phyloP scores from a whole-genome alignment of 108 stramenopile species.

The Stephanodiscus minutulus region DNA sequence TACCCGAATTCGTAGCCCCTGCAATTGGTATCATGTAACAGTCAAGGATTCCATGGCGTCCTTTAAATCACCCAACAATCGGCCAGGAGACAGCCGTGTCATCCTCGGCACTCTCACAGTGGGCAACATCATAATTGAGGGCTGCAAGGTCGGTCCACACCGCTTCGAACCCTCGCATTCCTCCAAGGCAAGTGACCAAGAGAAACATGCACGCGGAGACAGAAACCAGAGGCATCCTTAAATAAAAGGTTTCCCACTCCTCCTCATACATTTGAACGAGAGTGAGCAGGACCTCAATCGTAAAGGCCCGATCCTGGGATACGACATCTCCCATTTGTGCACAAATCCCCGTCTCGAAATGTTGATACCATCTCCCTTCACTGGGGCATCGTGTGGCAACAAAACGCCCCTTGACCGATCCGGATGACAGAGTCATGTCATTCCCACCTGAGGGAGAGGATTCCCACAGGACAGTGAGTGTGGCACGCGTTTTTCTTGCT shows the following conservation, averaged over 20 bases:
- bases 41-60: background rate
- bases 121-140: constrained; percentile 2
- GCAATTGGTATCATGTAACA: constrained; percentile 30
- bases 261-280: constrained; percentile 20
- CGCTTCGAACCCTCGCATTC: constrained; percentile 6
- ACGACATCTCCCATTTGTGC: constrained; percentile 38
- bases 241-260: constrained; percentile 2
- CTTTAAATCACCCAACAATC: background rate
- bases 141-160: constrained; percentile 10
- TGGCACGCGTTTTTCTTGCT: constrained; percentile 7
- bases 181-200: constrained; percentile 10
- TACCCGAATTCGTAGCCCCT: constrained; percentile 10
- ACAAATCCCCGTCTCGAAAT: constrained; percentile 4
- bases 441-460: constrained; percentile 12
- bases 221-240: background rate
- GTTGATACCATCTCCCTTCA: constrained; percentile 32
- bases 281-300: constrained; percentile 18
- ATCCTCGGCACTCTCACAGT: background rate
- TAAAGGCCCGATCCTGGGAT: constrained; percentile 27
- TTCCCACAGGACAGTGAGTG: too few species aligned
- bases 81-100: constrained; percentile 14
- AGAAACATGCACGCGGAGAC: constrained; percentile 14
- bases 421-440: constrained; percentile 19
- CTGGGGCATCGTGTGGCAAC: constrained; percentile 20
- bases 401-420: background rate